Conservation (phyloP, 768 basidiomycete species). For the Coprinopsis sp. region DNA sequence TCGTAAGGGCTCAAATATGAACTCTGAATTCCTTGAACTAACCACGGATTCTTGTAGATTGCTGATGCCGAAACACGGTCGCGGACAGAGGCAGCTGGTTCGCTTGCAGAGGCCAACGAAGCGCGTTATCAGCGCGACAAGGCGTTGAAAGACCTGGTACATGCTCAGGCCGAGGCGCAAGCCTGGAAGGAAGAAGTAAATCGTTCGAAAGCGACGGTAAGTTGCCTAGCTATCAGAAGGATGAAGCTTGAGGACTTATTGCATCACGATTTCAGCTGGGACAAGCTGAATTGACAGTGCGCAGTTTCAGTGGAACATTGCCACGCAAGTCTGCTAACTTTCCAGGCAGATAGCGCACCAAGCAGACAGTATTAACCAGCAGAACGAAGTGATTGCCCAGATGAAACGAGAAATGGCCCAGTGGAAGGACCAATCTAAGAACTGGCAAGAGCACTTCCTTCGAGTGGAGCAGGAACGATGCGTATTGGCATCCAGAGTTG, state of each 20-base stretch:
- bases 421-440: constrained; percentile 71
- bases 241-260: constrained; percentile 10
- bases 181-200: constrained; percentile 42
- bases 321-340: not conserved
- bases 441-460: constrained; percentile 79
- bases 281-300: constrained; percentile 54
- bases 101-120: constrained; percentile 40
- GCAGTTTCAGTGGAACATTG: constrained; percentile 13
- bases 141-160: constrained; percentile 41
- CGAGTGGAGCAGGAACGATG: constrained; percentile 69
- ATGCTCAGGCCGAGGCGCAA: constrained; percentile 40
- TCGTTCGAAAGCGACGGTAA: constrained; percentile 41
- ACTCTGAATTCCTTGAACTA: not conserved
- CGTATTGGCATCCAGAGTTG: constrained; percentile 49
- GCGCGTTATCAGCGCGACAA: constrained; percentile 47
- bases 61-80: constrained; percentile 52
- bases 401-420: constrained; percentile 61
- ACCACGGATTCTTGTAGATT: constrained; percentile 33
- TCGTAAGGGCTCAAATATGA: constrained; percentile 17
- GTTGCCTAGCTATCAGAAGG: constrained; percentile 19
- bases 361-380: constrained; percentile 37
- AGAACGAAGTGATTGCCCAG: constrained; percentile 49
- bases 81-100: constrained; percentile 47
- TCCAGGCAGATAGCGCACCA: constrained; percentile 50
- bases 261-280: constrained; percentile 33